These are phyloP conservation scores for Furcasterigmium furcatum DNA, from an alignment of 2,329 filamentous ascomycete genomes.

Conservation along the genomic window DNA sequence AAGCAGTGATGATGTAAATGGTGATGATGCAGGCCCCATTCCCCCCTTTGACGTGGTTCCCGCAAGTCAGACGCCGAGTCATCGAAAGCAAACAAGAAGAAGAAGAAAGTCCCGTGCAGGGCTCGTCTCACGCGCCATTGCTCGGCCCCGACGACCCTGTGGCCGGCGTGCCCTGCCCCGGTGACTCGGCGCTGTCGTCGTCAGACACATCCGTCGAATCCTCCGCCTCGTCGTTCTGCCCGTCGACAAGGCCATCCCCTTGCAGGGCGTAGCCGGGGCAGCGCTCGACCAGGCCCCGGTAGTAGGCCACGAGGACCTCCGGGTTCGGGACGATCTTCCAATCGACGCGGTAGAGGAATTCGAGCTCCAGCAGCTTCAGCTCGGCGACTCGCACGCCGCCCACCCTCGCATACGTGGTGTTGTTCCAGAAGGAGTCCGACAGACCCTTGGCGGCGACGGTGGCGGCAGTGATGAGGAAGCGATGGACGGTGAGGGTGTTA, in stretches of 20 bases:
- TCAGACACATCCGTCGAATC: constrained; percentile 24
- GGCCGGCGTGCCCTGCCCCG: constrained; percentile 10
- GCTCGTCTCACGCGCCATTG: not conserved
- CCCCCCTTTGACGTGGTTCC: not conserved
- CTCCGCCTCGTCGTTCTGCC: constrained; percentile 25
- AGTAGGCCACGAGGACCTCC: constrained; percentile 91
- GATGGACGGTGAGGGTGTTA: constrained; percentile 92
- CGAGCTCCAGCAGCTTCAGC: constrained; percentile 85
- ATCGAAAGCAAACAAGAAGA: too few species aligned
- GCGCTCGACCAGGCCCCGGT: constrained; percentile 75
- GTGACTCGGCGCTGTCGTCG: constrained; percentile 15
- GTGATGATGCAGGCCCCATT: not conserved
- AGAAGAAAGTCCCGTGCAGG: not conserved
- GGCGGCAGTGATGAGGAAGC: constrained; percentile 92
- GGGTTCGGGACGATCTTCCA: constrained; percentile 97
- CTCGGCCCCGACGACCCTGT: not conserved
- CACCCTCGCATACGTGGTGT: constrained; percentile 90
- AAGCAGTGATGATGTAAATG: not conserved
- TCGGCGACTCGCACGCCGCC: constrained; percentile 90
- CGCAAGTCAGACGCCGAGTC: not conserved
- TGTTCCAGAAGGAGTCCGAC: constrained; percentile 97
- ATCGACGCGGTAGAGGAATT: constrained; percentile 87
- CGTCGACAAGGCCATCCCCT: constrained; percentile 15
- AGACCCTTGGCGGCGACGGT: constrained; percentile 95
- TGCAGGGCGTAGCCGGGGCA: constrained; percentile 54